Evolutionary conservation across 768 basidiomycete genomes (phyloP), one percentile per base, ranked within the genome.

Genomic region (Thelephora ganbajun): DNA sequence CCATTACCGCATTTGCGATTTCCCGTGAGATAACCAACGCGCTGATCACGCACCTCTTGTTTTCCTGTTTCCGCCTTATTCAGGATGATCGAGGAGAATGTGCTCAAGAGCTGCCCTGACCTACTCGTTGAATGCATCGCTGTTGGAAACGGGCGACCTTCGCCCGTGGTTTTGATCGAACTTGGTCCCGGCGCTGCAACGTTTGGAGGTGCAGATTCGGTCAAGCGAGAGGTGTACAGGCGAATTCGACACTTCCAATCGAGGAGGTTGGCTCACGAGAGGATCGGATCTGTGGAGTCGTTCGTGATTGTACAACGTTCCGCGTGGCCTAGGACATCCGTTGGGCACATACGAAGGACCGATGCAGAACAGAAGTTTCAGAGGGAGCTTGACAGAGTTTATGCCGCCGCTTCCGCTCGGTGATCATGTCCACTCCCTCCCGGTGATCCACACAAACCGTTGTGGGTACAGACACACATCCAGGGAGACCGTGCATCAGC

Each of bases 151-250:
- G 79, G 79, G 20, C 76, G 82, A 20, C 81, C 82, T 22, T 82
- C 77, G 2, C 83, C 83, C 12, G 72, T 74, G 19, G 73, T 86
- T 60, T 82, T 85, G 61, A 66, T 85, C 36, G 83, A 85, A 59
- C 70, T 50, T 16, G 41, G 33, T 18, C 47, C 78, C 14, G 48
- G 50, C 22, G 66, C 63, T 13, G 54, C 60, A 33, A 71, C 73
- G 43, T 63, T 72, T 54, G 75, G 78, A 53, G 64, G 73, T 51
- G 61, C 63, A 48, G 80, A 73, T 19, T 33, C 45, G 56, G 68
- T 86, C 35, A 77, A 73, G 63, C 72, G 72, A 56, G 79, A 82
- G 22, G 79, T 86, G 55, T 69, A 83, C 49, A 73, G 80, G 16
- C 76, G 76, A 55, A 83, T 74, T 12, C 66, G 77, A 11, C 71